phyloP scores from a whole-genome alignment of 2,329 filamentous ascomycete genomes.

The Lachnellula willkommii region DNA sequence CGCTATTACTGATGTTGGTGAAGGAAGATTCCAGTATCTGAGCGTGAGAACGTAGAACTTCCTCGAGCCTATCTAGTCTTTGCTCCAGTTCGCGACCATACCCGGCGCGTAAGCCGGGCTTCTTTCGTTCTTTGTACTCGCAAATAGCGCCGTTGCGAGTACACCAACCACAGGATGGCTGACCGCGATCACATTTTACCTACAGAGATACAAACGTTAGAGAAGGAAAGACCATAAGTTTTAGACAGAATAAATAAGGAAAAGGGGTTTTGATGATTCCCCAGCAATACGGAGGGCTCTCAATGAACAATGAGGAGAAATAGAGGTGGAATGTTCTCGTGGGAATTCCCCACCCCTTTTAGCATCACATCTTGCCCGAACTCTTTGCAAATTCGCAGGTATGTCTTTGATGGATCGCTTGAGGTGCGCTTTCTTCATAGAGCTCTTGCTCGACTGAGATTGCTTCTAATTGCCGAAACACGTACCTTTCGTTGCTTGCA shows the following conservation, averaged over 20 bases:
- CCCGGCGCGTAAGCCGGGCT: slow-evolving; percentile 56
- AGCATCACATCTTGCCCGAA: background rate
- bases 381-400: background rate
- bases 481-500: slow-evolving; percentile 76
- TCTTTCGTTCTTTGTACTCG: slow-evolving; percentile 66
- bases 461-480: background rate
- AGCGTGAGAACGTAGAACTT: slow-evolving; percentile 59
- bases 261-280: too few relatives aligned
- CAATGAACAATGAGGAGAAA: too few relatives aligned
- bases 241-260: too few relatives aligned
- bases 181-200: slow-evolving; percentile 72
- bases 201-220: slow-evolving; percentile 24
- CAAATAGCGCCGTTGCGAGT: slow-evolving; percentile 57
- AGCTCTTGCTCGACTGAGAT: background rate
- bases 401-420: background rate
- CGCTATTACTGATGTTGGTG: slow-evolving; percentile 32
- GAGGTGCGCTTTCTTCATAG: background rate
- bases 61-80: slow-evolving; percentile 63
- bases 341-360: background rate
- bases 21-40: slow-evolving; percentile 59
- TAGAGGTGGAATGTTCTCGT: background rate
- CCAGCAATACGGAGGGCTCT: too few relatives aligned
- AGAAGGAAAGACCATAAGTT: background rate
- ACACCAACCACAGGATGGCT: slow-evolving; percentile 67
- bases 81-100: slow-evolving; percentile 71